Percentiles rank a stretch among this genome's conserved stretches.
Evolutionary conservation across 2,329 filamentous ascomycete species (phyloP).

Genomic region (Colletotrichum horii): DNA sequence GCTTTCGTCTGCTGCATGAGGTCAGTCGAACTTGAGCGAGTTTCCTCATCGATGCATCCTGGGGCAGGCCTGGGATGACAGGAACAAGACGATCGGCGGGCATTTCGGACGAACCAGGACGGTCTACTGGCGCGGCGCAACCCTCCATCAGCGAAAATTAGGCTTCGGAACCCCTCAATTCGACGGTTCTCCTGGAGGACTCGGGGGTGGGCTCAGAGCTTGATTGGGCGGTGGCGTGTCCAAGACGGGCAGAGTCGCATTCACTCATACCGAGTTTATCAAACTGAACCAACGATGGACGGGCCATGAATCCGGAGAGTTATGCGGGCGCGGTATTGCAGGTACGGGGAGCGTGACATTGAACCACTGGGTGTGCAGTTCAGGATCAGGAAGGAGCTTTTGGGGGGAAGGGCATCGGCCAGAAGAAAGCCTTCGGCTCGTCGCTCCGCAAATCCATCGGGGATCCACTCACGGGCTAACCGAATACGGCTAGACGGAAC

Average conservation of each 20-base stretch:
- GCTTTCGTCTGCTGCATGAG: neutral
- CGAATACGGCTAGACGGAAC: neutral
- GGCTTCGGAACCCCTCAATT: neutral
- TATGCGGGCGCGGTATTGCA: slow-evolving; percentile 9
- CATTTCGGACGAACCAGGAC: slow-evolving; percentile 5
- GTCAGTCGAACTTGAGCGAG: neutral
- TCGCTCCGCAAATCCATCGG: slow-evolving; percentile 13
- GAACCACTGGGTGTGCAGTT: neutral
- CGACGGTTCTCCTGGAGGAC: neutral
- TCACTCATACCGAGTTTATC: neutral
- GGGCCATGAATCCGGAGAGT: slow-evolving; percentile 12
- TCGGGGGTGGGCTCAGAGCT: neutral
- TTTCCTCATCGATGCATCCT: neutral
- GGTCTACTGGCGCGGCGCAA: neutral
- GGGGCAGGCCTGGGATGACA: neutral
- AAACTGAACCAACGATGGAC: slow-evolving; percentile 7
- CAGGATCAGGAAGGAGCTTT: neutral
- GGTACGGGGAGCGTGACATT: slow-evolving; percentile 1
- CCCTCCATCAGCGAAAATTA: neutral
- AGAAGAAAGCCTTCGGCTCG: slow-evolving; percentile 8
- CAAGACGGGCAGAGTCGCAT: neutral
- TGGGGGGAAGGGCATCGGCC: neutral
- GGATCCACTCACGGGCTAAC: neutral
- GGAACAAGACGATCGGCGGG: slow-evolving; percentile 4
- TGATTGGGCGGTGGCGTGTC: slow-evolving; percentile 1